These are phyloP conservation scores for Amniculicola lignicola DNA, from an alignment of 495 filamentous ascomycete species.

Conservation along the genomic window DNA sequence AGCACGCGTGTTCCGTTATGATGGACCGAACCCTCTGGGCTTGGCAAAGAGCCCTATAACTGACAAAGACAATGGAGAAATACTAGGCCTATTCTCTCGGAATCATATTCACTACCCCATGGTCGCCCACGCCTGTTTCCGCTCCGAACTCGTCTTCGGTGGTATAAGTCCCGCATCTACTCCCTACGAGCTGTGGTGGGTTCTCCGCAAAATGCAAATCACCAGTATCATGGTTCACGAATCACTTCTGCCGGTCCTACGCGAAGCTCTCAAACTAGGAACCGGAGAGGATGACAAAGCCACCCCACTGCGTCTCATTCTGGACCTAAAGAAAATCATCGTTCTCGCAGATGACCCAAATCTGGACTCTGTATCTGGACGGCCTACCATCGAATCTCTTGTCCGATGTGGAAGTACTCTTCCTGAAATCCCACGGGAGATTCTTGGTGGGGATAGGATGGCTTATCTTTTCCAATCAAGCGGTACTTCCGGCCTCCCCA, in stretches of 20 bases:
- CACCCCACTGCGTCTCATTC: slow-evolving; percentile 4
- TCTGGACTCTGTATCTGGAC: neutral
- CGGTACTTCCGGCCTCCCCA: slow-evolving; percentile 21
- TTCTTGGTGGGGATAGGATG: slow-evolving; percentile 19
- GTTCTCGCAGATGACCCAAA: slow-evolving; percentile 15
- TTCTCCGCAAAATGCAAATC: slow-evolving; percentile 21
- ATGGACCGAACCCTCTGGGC: slow-evolving; percentile 18
- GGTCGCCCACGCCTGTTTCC: slow-evolving; percentile 23
- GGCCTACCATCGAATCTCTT: slow-evolving; percentile 10
- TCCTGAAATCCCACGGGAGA: slow-evolving; percentile 9
- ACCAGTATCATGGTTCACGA: slow-evolving; percentile 17
- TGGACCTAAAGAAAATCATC: slow-evolving; percentile 15
- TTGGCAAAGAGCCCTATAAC: slow-evolving; percentile 6
- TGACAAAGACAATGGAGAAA: slow-evolving; percentile 23
- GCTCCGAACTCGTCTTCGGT: slow-evolving; percentile 20
- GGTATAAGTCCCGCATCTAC: slow-evolving; percentile 22
- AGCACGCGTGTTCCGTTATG: slow-evolving; percentile 11
- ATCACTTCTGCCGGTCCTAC: slow-evolving; percentile 10
- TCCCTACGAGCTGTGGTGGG: slow-evolving; percentile 21
- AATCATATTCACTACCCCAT: slow-evolving; percentile 26
- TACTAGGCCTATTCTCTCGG: slow-evolving; percentile 19
- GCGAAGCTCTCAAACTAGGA: slow-evolving; percentile 16
- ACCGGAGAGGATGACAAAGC: slow-evolving; percentile 12
- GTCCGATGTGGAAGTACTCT: slow-evolving; percentile 5
- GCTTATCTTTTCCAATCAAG: slow-evolving; percentile 21